Conservation (phyloP, 75 land plant genomes). For the Picea sitchensis region DNA sequence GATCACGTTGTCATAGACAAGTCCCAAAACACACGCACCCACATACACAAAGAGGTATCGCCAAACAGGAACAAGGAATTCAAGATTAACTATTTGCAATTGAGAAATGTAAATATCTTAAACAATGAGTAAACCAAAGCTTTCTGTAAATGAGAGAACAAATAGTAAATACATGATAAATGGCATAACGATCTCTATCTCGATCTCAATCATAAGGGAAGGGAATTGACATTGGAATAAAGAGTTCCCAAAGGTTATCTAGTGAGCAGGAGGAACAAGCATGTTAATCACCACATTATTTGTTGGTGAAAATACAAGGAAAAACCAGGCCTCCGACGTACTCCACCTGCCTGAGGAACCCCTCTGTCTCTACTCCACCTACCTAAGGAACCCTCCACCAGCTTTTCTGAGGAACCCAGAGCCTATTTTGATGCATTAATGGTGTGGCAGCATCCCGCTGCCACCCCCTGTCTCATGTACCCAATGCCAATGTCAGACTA, state of each 20-base stretch:
- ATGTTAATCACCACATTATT: background rate
- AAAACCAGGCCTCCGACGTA: too few relatives aligned
- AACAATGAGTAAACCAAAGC: background rate
- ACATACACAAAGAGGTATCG: background rate
- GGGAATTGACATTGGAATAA: background rate
- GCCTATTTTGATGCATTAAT: too few relatives aligned
- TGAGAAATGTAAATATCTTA: background rate
- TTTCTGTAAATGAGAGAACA: background rate
- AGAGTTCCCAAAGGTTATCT: background rate
- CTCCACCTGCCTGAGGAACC: too few relatives aligned
- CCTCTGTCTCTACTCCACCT: too few relatives aligned
- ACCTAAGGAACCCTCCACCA: too few relatives aligned
- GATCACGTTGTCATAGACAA: background rate
- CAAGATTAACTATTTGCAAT: background rate
- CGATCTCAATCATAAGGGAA: background rate
- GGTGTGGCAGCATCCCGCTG: too few relatives aligned
- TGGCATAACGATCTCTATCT: background rate
- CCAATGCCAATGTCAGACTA: too few relatives aligned
- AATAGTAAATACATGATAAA: background rate
- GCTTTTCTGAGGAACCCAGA: too few relatives aligned
- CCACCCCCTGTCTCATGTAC: too few relatives aligned
- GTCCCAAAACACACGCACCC: background rate
- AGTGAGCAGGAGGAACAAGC: background rate
- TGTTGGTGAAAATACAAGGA: too few relatives aligned
- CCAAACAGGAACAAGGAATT: background rate